A percentile compares a stretch with the other conserved stretches of the same genome.
phyloP scores from a whole-genome alignment of 805 yeast genomes.

The Nadsonia fulvescens region DNA sequence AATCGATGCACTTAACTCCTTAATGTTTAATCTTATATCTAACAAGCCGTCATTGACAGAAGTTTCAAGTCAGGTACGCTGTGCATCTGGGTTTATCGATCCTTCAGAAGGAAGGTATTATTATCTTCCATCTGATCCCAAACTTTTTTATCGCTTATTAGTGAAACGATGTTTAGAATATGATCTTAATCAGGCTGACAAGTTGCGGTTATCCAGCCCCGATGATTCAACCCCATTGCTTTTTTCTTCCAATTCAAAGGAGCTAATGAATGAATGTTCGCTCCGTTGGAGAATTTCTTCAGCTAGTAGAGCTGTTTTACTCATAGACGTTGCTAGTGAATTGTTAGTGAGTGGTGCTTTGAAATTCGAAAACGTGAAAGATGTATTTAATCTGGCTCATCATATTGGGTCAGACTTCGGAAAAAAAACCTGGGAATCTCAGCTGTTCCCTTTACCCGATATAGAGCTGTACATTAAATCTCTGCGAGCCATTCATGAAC shows the following conservation, averaged over 20 bases:
- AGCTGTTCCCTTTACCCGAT: constrained; percentile 4
- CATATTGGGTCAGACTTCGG: constrained; percentile 12
- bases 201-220: constrained; percentile 9
- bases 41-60: no score
- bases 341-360: constrained; percentile 16
- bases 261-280: constrained; percentile 27
- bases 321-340: constrained; percentile 32
- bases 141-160: constrained; percentile 24
- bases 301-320: constrained; percentile 29
- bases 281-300: constrained; percentile 41
- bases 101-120: constrained; percentile 8
- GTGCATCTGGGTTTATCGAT: no score
- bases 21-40: no score
- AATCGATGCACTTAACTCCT: constrained; percentile 17
- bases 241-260: constrained; percentile 26
- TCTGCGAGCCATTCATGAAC: constrained; percentile 21
- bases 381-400: constrained; percentile 19
- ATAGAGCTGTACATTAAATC: constrained; percentile 12
- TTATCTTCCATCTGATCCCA: constrained; percentile 26
- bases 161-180: constrained; percentile 25
- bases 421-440: constrained; percentile 9
- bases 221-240: constrained; percentile 11
- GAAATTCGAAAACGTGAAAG: constrained; percentile 17
- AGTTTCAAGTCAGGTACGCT: no score
- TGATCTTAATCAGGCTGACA: constrained; percentile 16